Percentiles rank a stretch among this genome's conserved stretches.
These are phyloP conservation scores for Lasiodiplodia hormozganensis DNA, from an alignment of 2,329 filamentous ascomycete species.

Conservation along the genomic window DNA sequence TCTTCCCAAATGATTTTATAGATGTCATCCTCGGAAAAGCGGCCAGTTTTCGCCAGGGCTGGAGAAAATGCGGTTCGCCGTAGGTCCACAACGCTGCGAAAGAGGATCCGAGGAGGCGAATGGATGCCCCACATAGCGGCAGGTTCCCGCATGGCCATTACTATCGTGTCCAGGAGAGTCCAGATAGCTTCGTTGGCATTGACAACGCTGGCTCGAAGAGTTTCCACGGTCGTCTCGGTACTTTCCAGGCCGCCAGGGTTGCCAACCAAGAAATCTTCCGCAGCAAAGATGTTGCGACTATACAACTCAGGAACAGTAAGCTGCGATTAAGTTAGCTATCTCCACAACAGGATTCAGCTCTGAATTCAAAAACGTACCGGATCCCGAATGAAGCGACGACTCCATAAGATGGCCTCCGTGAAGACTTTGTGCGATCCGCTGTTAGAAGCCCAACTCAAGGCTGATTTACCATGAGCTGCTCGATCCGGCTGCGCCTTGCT, in stretches of 20 bases:
- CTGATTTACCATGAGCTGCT: background rate
- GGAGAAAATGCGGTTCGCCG: background rate
- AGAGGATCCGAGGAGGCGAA: background rate
- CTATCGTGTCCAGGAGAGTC: slow-evolving; percentile 40
- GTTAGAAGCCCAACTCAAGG: slow-evolving; percentile 37
- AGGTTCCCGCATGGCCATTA: slow-evolving; percentile 42
- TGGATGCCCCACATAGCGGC: slow-evolving; percentile 35
- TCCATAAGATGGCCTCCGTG: slow-evolving; percentile 44
- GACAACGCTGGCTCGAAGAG: slow-evolving; percentile 34
- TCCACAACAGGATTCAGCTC: background rate
- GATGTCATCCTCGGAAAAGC: slow-evolving; percentile 32
- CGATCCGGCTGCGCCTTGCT: background rate
- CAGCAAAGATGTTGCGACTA: background rate
- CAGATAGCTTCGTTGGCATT: slow-evolving; percentile 41
- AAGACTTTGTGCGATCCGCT: slow-evolving; percentile 43
- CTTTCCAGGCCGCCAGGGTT: background rate
- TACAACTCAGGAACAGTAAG: background rate
- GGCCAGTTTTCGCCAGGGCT: slow-evolving; percentile 32
- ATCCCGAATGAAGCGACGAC: slow-evolving; percentile 47
- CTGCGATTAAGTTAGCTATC: background rate
- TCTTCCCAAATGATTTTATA: slow-evolving; percentile 38
- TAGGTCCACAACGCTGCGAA: background rate
- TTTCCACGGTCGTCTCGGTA: background rate
- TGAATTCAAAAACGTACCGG: slow-evolving; percentile 25
- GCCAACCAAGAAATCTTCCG: background rate